phyloP scores from a whole-genome alignment of 805 yeast genomes.

The Schwanniomyces pseudopolymorphus region DNA sequence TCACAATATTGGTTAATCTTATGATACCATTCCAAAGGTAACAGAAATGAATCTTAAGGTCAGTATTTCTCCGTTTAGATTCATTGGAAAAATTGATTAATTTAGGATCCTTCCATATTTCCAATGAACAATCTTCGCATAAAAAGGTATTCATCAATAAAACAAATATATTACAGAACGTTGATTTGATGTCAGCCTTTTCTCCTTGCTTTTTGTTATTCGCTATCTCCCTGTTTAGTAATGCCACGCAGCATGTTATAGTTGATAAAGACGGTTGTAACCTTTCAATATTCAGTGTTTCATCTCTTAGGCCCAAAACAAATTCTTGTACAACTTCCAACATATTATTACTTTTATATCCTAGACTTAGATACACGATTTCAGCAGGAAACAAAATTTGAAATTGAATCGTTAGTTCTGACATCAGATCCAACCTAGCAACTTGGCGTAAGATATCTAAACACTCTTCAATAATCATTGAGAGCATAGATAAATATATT shows the following conservation, averaged over 20 bases:
- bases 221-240: constrained; percentile 21
- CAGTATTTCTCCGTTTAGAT: constrained; percentile 15
- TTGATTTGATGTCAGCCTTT: constrained; percentile 12
- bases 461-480: constrained; percentile 31
- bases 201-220: constrained; percentile 16
- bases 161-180: constrained; percentile 19
- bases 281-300: not conserved
- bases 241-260: constrained; percentile 19
- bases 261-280: constrained; percentile 13
- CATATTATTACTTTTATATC: constrained; percentile 12
- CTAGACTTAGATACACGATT: constrained; percentile 12
- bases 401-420: constrained; percentile 13
- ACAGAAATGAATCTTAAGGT: constrained; percentile 29
- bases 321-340: constrained; percentile 13
- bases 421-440: constrained; percentile 5
- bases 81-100: constrained; percentile 18
- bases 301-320: constrained; percentile 2
- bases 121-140: constrained; percentile 13
- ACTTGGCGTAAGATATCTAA: constrained; percentile 18
- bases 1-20: constrained; percentile 27
- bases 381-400: constrained; percentile 25
- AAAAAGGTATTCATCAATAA: constrained; percentile 16
- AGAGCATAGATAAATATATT: constrained; percentile 27
- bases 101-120: constrained; percentile 37
- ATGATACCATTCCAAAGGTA: constrained; percentile 36